These are phyloP conservation scores for Hyphodiscus hymeniophilus DNA, from an alignment of 495 filamentous ascomycete species.

Conservation along the genomic window DNA sequence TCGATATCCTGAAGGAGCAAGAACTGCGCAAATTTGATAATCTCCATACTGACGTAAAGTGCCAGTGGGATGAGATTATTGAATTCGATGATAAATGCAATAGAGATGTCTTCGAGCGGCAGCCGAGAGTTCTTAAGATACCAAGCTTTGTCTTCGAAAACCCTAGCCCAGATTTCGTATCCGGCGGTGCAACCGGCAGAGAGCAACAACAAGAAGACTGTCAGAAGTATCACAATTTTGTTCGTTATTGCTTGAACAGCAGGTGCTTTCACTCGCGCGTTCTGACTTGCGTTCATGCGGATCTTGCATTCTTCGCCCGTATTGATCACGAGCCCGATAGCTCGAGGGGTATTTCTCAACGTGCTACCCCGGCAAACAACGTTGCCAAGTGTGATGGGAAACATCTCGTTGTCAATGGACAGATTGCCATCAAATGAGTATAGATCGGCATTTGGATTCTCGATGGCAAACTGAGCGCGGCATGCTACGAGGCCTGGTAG, in stretches of 20 bases:
- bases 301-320: constrained; percentile 97
- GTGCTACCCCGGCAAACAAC: constrained; percentile 85
- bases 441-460: constrained; percentile 87
- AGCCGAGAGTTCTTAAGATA: constrained; percentile 64
- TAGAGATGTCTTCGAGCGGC: constrained; percentile 66
- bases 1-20: constrained; percentile 72
- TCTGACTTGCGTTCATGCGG: constrained; percentile 94
- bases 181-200: constrained; percentile 73
- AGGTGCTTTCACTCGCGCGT: constrained; percentile 80
- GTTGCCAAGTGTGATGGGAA: constrained; percentile 74
- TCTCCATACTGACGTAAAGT: constrained; percentile 90
- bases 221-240: constrained; percentile 72
- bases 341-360: constrained; percentile 69
- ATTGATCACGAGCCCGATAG: constrained; percentile 79
- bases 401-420: constrained; percentile 55
- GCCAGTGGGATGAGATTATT: constrained; percentile 93
- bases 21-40: constrained; percentile 86
- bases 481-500: constrained; percentile 44
- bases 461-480: constrained; percentile 57
- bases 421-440: constrained; percentile 88
- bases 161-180: constrained; percentile 67
- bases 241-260: constrained; percentile 76
- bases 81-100: constrained; percentile 82
- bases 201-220: constrained; percentile 68
- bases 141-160: constrained; percentile 59